Evolutionary conservation across 345 rosid species (phyloP), one percentile per base, ranked within the genome.

Genomic region (Lepidium aucheri): DNA sequence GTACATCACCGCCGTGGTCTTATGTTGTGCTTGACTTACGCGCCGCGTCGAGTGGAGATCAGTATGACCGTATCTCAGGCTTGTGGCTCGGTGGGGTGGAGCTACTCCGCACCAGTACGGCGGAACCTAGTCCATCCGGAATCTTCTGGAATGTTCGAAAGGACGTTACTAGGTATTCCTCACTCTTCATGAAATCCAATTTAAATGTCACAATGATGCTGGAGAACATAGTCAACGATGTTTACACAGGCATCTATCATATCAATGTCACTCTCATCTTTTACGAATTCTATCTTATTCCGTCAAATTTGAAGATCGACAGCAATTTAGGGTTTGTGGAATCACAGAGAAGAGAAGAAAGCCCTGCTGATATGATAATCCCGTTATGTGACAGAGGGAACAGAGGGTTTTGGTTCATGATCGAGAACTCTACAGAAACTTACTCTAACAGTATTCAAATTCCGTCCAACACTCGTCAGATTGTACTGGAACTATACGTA

Each of bases 21-120:
- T 46, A 60, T 53, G 88, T 88, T 26, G 69, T n/a, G n/a, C n/a
- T n/a, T n/a, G n/a, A n/a, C n/a, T n/a, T n/a, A n/a, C n/a, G n/a
- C n/a, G n/a, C n/a, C n/a, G n/a, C n/a, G n/a, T n/a, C n/a, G n/a
- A n/a, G n/a, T n/a, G n/a, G n/a, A n/a, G 80, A 85, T 7, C 97
- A 93, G 55, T 85, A 87, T 68, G 85, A 88, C 60, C 90, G 94
- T 18, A 84, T 90, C 51, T 73, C 88, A 38, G 97, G 77, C 43
- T 50, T 93, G 22, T 90, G 97, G 98, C 89, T 93, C 33, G 91
- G 82, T 40, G 97, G 91, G 1, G 84, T 72, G 34, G 98, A 93
- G 91, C 79, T 93, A 2, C 83, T 93, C 58, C 86, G 97, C 2
- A 88, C 97, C 47, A 93, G 96, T 79, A 90, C 98, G 17, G 91